Base-by-base conservation (phyloP, 1,284 basidiomycete genomes). In the Leccinum subfulvum region DNA sequence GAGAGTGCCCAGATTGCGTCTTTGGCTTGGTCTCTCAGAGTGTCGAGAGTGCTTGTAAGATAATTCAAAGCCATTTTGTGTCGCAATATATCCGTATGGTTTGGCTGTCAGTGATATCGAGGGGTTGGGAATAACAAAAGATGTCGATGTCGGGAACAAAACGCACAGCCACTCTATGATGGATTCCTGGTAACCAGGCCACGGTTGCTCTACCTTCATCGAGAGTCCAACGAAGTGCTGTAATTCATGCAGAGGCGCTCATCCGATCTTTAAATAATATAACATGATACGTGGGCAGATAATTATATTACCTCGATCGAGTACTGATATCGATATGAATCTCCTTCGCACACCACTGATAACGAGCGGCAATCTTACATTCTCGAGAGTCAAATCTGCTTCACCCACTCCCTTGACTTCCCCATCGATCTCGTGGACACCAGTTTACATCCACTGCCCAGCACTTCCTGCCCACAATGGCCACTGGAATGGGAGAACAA, bases 1-100 rank as follows among this genome's bases (percentile, higher is more conserved):
- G 91, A 88, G 35, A 94, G 77, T 11, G 89, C 90, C 79, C 84
- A 90, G 21, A 94, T 74, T 1, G 90, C 89, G 72, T 94, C 92
- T 71, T 91, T 92, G 26, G 85, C 85, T 66, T 88, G 87, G 69
- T 89, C 91, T 68, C 86, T 87, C 64, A 92, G 71, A 61, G 76
- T 86, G 66, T 90, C 88, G 37, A 92, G 70, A 6, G 81, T 77
- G 58, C 79, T 79, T 21, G 67, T 30, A 23, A 78, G 49, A 57
- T 75, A 75, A 33, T 64, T 56, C 3, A 75, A 56, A 51, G 74
- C 75, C 73, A 74, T 74, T 2, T 54, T 54, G 23, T 18, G 52
- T 23, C 57, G 56, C 35, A 54, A 37, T 30, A 28, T 57, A 7
- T 13, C 41, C 39, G 33, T 7, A 49, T 35, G 35, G 56, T n/a